Evolutionary conservation across 805 yeast genomes (phyloP).

Genomic region (Kodamaea leandrae): DNA sequence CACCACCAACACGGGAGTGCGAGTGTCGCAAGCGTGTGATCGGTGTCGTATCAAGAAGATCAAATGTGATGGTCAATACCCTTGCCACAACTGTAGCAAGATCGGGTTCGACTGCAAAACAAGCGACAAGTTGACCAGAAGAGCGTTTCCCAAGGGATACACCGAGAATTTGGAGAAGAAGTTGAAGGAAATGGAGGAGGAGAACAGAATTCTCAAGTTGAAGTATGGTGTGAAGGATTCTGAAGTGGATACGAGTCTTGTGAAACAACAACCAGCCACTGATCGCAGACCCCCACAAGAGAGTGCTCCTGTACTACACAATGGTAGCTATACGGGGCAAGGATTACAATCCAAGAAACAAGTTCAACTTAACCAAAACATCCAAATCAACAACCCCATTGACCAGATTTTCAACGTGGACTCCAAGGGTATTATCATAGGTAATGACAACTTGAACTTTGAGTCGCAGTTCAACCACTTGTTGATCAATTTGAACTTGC

Average conservation of each 20-base stretch:
- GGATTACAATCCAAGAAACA: slow-evolving; percentile 2
- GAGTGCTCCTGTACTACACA: background rate
- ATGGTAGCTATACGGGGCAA: background rate
- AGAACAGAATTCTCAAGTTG: slow-evolving; percentile 39
- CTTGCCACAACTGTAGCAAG: slow-evolving; percentile 66
- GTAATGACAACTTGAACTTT: slow-evolving; percentile 44
- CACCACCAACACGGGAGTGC: slow-evolving; percentile 35
- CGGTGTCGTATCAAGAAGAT: slow-evolving; percentile 75
- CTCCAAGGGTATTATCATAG: slow-evolving; percentile 42
- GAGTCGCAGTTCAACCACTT: slow-evolving; percentile 46
- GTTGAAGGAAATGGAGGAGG: slow-evolving; percentile 59
- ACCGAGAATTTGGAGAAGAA: slow-evolving; percentile 71
- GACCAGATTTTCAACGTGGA: slow-evolving; percentile 46
- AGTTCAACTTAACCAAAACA: slow-evolving; percentile 4
- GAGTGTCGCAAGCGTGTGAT: slow-evolving; percentile 81
- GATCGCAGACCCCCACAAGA: no score
- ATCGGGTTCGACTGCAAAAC: slow-evolving; percentile 69
- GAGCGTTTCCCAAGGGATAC: slow-evolving; percentile 80
- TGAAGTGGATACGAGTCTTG: no score
- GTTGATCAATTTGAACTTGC: slow-evolving; percentile 41
- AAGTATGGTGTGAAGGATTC: slow-evolving; percentile 16
- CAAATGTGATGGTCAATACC: slow-evolving; percentile 70
- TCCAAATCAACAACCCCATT: slow-evolving; percentile 41
- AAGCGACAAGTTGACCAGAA: slow-evolving; percentile 68
- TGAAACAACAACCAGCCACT: no score